Conservation (phyloP, 2,329 filamentous ascomycete species). For the Chrysoporthe cubensis region DNA sequence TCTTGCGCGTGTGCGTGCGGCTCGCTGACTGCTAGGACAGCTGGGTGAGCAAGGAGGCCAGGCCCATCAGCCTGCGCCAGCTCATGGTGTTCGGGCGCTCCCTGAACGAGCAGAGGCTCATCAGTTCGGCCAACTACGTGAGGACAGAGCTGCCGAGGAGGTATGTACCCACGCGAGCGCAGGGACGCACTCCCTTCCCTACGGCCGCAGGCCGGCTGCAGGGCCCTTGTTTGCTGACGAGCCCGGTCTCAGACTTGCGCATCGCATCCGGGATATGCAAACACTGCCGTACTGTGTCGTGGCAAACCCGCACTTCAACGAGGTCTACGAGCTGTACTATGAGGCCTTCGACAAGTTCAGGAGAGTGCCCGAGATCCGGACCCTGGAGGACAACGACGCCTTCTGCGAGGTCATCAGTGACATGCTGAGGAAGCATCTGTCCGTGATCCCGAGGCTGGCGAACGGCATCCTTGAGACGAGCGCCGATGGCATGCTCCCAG, state of each 20-base stretch:
- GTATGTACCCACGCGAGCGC: conserved; percentile 46
- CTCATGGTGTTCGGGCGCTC: conserved; percentile 97
- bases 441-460: conserved; percentile 90
- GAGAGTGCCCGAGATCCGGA: conserved; percentile 80
- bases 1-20: conserved; percentile 15
- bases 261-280: conserved; percentile 96
- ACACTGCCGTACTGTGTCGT: conserved; percentile 94
- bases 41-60: conserved; percentile 90
- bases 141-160: conserved; percentile 89
- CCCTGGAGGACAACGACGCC: conserved; percentile 84
- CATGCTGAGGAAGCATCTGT: conserved; percentile 84
- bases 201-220: neutral
- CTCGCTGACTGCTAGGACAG: conserved; percentile 49
- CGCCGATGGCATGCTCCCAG: conserved; percentile 68
- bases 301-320: conserved; percentile 89
- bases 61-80: conserved; percentile 94
- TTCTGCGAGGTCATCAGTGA: conserved; percentile 81
- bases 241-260: conserved; percentile 68
- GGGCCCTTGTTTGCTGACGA: conserved; percentile 6
- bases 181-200: neutral
- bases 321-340: conserved; percentile 97
- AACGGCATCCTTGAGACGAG: conserved; percentile 94
- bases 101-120: conserved; percentile 83
- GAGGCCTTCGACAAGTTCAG: conserved; percentile 92
- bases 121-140: conserved; percentile 97